These are phyloP conservation scores for Cyclotella distinguenda DNA, from an alignment of 108 stramenopile species.

Conservation along the genomic window DNA sequence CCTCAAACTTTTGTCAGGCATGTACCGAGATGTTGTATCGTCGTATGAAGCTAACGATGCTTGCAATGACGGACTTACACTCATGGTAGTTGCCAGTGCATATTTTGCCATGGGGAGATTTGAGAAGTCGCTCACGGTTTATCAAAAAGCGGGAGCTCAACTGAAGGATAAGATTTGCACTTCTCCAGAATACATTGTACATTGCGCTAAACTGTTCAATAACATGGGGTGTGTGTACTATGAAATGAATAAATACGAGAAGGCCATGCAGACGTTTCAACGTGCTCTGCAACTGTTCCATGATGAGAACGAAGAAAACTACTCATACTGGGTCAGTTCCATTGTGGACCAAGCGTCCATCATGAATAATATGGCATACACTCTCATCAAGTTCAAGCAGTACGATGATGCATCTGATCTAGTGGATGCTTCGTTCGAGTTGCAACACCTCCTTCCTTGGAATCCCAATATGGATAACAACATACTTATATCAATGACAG, in stretches of 20 bases:
- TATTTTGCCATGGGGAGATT: slow-evolving; percentile 48
- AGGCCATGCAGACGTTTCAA: slow-evolving; percentile 48
- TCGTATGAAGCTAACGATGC: slow-evolving; percentile 8
- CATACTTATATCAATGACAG: slow-evolving; percentile 27
- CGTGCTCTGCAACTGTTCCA: slow-evolving; percentile 43
- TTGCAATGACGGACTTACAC: slow-evolving; percentile 25
- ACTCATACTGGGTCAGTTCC: slow-evolving; percentile 32
- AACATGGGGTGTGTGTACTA: slow-evolving; percentile 47
- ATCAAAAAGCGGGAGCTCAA: slow-evolving; percentile 40
- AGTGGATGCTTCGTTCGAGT: slow-evolving; percentile 47
- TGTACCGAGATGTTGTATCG: slow-evolving; percentile 39
- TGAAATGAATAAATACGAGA: slow-evolving; percentile 50
- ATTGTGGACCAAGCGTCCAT: slow-evolving; percentile 46
- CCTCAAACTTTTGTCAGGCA: slow-evolving; percentile 34
- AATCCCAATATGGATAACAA: slow-evolving; percentile 16
- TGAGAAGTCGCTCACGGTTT: slow-evolving; percentile 29
- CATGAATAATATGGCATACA: slow-evolving; percentile 52
- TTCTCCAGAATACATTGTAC: slow-evolving; percentile 30
- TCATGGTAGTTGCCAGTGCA: slow-evolving; percentile 45
- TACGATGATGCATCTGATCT: slow-evolving; percentile 50
- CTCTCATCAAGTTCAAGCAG: slow-evolving; percentile 42
- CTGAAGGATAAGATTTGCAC: slow-evolving; percentile 32
- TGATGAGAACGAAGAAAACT: slow-evolving; percentile 31
- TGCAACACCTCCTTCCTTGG: slow-evolving; percentile 40
- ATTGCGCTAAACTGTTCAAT: slow-evolving; percentile 47